Base-by-base conservation (phyloP, 768 basidiomycete species). In the Lactifluus pinguis region DNA sequence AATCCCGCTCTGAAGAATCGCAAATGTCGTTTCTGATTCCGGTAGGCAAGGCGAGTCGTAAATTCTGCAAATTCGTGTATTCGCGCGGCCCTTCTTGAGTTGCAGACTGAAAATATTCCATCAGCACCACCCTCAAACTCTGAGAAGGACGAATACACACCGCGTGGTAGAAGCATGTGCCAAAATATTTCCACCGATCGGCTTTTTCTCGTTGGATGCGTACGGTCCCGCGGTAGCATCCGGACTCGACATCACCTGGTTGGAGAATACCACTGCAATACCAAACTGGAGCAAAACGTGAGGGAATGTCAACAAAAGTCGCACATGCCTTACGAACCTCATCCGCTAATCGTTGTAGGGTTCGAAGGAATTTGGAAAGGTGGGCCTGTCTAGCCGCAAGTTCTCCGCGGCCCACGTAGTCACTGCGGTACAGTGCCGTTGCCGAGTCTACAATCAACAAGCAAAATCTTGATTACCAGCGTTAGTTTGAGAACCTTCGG, bases 221-320 rank as follows among this genome's bases (percentile, higher is more conserved):
- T 91, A 92, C 19, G 92, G 90, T 13, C 89, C 89, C 51, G 92
- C 92, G 3, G 88, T 83, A 32, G 92, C 93, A 71, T 99, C 97
- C 2, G 97, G 95, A 59, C 86, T 95, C n/a, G 97, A 98, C 83
- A 99, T 97, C 66, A 99, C 97, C 73, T 99, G 97, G 72, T 99
- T 99, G 4, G 92, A 91, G 45, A 98, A 86, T 11, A 99, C 94
- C 25, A 98, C 95, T 4, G 97, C 97, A 52, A 98, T 91, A 32
- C 97, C 97, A 69, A 92, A 99, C 95, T 98, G 63, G 17, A 67
- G 49, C 55, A 45, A 55, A n/a, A 65, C 30, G 59, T 66, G 41
- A 64, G 61, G 25, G 44, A 54, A 57, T 51, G 21, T 34, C 53
- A n/a, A 13, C 32, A 9, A 25, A 25, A n/a, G 25, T 34, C 11